Evolutionary conservation across 2,329 filamentous ascomycete genomes (phyloP).

Genomic region (Calonectria hongkongensis): DNA sequence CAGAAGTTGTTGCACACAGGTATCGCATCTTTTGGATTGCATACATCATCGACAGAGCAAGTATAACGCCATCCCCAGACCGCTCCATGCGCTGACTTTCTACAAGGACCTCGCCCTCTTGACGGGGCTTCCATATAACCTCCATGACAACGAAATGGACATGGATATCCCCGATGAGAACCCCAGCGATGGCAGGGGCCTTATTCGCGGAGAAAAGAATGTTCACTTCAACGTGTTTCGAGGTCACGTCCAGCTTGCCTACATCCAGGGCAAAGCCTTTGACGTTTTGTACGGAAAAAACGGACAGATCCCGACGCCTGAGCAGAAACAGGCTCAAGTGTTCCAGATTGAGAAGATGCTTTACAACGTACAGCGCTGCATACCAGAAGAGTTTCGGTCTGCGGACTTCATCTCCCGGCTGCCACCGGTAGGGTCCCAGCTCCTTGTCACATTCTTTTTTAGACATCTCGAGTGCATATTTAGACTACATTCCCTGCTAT

Average conservation of each 20-base stretch:
- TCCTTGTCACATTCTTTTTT: conserved; percentile 43
- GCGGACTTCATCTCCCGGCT: conserved; percentile 30
- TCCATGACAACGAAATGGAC: conserved; percentile 61
- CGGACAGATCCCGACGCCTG: conserved; percentile 18
- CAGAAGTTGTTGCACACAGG: conserved; percentile 49
- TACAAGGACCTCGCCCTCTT: conserved; percentile 59
- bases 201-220: conserved; percentile 27
- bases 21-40: conserved; percentile 61
- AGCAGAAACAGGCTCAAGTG: conserved; percentile 15
- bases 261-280: conserved; percentile 47
- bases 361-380: conserved; percentile 35
- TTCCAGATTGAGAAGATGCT: conserved; percentile 40
- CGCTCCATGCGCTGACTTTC: neutral
- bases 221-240: conserved; percentile 44
- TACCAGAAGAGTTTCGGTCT: conserved; percentile 36
- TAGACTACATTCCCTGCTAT: conserved; percentile 44
- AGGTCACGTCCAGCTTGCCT: conserved; percentile 42
- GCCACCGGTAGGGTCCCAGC: neutral
- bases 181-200: conserved; percentile 30
- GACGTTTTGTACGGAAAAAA: conserved; percentile 45
- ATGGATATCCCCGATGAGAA: conserved; percentile 51
- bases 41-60: conserved; percentile 58
- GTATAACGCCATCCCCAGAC: neutral
- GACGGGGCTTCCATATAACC: conserved; percentile 58
- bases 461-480: conserved; percentile 46